These are phyloP conservation scores for Alternaria ethzedia DNA, from an alignment of 2,329 filamentous ascomycete species.

Conservation along the genomic window DNA sequence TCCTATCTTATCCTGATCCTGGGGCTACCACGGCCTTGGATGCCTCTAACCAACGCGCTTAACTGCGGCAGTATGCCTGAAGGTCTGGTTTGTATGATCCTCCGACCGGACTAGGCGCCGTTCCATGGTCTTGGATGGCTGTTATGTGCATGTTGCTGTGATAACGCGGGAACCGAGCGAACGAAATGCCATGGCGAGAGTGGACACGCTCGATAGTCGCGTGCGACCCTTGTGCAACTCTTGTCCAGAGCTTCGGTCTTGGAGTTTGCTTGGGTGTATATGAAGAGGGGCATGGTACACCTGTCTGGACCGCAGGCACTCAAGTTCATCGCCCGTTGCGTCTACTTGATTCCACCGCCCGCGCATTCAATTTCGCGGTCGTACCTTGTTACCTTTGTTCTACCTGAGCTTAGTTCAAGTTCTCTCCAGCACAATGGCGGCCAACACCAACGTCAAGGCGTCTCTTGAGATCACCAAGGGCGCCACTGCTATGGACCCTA, in stretches of 20 bases:
- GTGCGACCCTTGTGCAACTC: conserved; percentile 21
- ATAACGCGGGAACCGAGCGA: conserved; percentile 20
- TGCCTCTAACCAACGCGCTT: conserved; percentile 24
- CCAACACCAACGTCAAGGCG: conserved; percentile 31
- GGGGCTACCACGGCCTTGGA: conserved; percentile 28
- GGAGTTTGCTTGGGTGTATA: conserved; percentile 19
- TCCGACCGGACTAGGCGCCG: conserved; percentile 21
- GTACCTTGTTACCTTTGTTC: neutral
- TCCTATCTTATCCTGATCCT: conserved; percentile 26
- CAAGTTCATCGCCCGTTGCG: conserved; percentile 10
- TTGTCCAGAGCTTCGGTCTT: conserved; percentile 10
- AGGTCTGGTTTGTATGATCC: conserved; percentile 9
- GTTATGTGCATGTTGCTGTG: conserved; percentile 7
- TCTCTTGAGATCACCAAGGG: conserved; percentile 43
- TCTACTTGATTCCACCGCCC: neutral
- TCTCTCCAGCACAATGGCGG: conserved; percentile 25
- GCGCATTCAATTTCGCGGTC: neutral
- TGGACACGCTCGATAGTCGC: conserved; percentile 12
- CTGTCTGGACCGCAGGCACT: conserved; percentile 9
- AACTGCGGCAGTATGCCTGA: conserved; percentile 19
- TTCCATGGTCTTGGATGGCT: conserved; percentile 14
- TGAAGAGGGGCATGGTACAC: conserved; percentile 17
- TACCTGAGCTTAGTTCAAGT: neutral
- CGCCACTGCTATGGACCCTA: conserved; percentile 33
- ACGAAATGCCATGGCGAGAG: conserved; percentile 6